Evolutionary conservation across 1,139 yeast genomes (phyloP).

Genomic region (Lodderomyces parapsilosis): DNA sequence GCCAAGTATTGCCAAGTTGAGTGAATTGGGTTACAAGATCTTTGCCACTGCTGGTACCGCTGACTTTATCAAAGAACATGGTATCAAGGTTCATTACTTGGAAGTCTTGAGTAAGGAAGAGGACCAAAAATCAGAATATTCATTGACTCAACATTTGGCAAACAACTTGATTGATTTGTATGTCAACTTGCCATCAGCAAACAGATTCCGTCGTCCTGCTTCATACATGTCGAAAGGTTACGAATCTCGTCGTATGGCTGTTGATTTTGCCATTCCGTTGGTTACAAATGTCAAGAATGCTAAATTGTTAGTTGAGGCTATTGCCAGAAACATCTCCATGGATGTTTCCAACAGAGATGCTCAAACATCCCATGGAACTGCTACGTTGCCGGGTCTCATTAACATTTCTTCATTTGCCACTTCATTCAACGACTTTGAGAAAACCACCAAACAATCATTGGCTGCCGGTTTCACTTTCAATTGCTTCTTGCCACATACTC

Average conservation of each 20-base stretch:
- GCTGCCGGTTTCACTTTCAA: slow-evolving; percentile 89
- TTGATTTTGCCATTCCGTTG: slow-evolving; percentile 95
- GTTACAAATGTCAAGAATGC: slow-evolving; percentile 98
- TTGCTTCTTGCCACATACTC: slow-evolving; percentile 73
- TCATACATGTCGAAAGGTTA: slow-evolving; percentile 97
- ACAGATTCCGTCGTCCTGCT: slow-evolving; percentile 98
- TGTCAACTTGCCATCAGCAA: slow-evolving; percentile 94
- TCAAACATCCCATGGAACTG: slow-evolving; percentile 85
- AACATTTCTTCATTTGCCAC: slow-evolving; percentile 82
- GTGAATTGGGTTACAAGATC: slow-evolving; percentile 82
- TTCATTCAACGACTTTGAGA: slow-evolving; percentile 60
- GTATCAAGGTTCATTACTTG: slow-evolving; percentile 89
- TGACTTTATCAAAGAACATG: slow-evolving; percentile 94
- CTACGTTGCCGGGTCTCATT: slow-evolving; percentile 82
- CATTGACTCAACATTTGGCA: slow-evolving; percentile 94
- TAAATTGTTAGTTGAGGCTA: slow-evolving; percentile 89
- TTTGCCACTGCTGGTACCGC: slow-evolving; percentile 99
- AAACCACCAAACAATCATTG: slow-evolving; percentile 67
- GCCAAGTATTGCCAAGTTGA: slow-evolving; percentile 80
- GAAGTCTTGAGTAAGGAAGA: slow-evolving; percentile 78
- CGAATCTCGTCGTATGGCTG: slow-evolving; percentile 99
- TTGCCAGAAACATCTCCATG: slow-evolving; percentile 66
- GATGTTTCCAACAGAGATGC: slow-evolving; percentile 80
- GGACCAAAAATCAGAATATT: slow-evolving; percentile 87
- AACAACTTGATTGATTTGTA: slow-evolving; percentile 94